Evolutionary conservation across 345 rosid species (phyloP), one percentile per base, ranked within the genome.

Genomic region (Gossypium ekmanianum): DNA sequence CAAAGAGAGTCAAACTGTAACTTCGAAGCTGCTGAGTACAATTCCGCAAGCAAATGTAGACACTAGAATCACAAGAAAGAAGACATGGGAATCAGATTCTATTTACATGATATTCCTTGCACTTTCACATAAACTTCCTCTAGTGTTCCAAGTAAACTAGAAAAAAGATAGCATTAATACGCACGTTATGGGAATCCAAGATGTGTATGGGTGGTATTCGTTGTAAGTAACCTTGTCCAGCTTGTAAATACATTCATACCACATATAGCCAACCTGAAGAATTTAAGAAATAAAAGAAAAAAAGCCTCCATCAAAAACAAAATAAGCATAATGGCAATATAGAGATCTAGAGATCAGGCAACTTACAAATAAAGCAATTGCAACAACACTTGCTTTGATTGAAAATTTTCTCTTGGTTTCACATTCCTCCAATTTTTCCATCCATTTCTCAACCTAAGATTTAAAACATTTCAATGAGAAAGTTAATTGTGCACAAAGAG

Each of bases 131-230:
- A 54, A 74, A 61, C 17, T 50, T 56, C 72, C 45, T 7, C 12
- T 27, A 17, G 10, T 47, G 24, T 52, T 61, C 64, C 4, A 22
- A 44, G 29, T 14, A 52, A 64, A 13, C 10, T 2, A 9, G 26
- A 55, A 26, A 34, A 70, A 51, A 63, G 4, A 65, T 47, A 14
- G 67, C 55, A 24, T 64, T 20, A 78, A 61, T 29, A 85, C 96
- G 63, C 73, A 95, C 97, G 97, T 91, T 75, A 95, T 93, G 27
- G 98, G 99, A 71, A 95, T 95, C 99, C 99, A 95, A 29, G 99
- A 95, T 78, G 99, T 91, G 84, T 95, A 95, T 6, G 99, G 99
- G 72, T 95, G 99, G 82, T 84, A 88, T 86, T 85, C 88, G 91
- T 95, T 95, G 88, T 95, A 95, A 65, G 94, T 47, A 71, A 87